Evolutionary conservation across 164 flowering plant genomes (phyloP).

Genomic region (Tetrastigma voinierianum): DNA sequence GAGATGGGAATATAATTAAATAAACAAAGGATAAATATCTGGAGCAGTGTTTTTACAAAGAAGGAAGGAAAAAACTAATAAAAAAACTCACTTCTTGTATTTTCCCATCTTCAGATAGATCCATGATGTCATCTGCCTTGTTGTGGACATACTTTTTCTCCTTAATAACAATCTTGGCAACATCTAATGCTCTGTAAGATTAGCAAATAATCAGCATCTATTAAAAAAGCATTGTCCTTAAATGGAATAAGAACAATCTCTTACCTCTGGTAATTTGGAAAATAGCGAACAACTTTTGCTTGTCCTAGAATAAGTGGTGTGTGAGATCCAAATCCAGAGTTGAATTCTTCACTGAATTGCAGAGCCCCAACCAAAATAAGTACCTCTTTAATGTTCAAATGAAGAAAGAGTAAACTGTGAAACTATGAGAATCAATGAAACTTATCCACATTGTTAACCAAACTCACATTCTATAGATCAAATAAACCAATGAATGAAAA

Average conservation of each 20-base stretch:
- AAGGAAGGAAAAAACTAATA: background rate
- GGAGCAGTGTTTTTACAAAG: background rate
- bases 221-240: background rate
- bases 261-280: constrained; percentile 82
- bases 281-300: constrained; percentile 90
- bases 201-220: constrained; percentile 20
- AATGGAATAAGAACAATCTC: constrained; percentile 3
- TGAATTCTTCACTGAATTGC: constrained; percentile 78
- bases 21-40: too few species aligned
- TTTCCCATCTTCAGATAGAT: constrained; percentile 59
- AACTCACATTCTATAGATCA: background rate
- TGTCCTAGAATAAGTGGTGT: constrained; percentile 92
- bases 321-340: constrained; percentile 93
- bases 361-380: constrained; percentile 5
- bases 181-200: constrained; percentile 56
- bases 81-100: constrained; percentile 62
- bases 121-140: constrained; percentile 52
- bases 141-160: constrained; percentile 54
- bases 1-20: too few species aligned
- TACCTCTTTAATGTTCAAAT: background rate
- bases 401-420: background rate
- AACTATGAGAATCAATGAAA: background rate
- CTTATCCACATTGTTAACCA: background rate
- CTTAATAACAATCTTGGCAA: constrained; percentile 63
- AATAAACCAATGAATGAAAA: background rate